A percentile compares a stretch with the other conserved stretches of the same genome.
phyloP scores from a whole-genome alignment of 106 monocot genomes.

The Platanthera zijinensis region DNA sequence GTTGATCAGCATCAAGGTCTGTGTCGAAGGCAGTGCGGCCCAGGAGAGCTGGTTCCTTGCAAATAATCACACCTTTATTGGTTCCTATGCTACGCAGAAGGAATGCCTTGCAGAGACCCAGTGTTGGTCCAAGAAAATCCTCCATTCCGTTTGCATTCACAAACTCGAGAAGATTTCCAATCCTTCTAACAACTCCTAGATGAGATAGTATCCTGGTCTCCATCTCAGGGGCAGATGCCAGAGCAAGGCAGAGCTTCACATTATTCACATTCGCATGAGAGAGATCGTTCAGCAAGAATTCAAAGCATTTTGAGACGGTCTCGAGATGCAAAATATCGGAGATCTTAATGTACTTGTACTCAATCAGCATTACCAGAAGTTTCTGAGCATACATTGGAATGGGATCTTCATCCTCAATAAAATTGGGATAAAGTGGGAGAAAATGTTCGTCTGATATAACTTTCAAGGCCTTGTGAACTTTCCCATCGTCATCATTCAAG shows the following conservation, averaged over 20 bases:
- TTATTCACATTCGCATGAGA: constrained; percentile 83
- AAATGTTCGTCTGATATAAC: constrained; percentile 53
- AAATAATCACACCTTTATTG: constrained; percentile 37
- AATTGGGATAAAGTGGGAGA: constrained; percentile 71
- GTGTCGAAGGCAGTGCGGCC: constrained; percentile 30
- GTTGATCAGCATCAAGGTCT: constrained; percentile 46
- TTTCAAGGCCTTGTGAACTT: constrained; percentile 38
- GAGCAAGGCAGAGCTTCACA: constrained; percentile 86
- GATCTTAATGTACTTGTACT: constrained; percentile 65
- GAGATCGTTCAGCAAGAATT: constrained; percentile 69
- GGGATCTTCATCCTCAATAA: constrained; percentile 94
- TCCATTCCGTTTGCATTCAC: constrained; percentile 83
- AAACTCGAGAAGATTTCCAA: constrained; percentile 93
- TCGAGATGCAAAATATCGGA: constrained; percentile 61
- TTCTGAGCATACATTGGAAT: constrained; percentile 99
- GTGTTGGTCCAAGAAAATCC: constrained; percentile 85
- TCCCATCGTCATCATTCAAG: constrained; percentile 18
- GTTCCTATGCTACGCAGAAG: constrained; percentile 66
- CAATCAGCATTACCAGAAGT: constrained; percentile 82
- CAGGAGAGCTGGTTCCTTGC: constrained; percentile 61
- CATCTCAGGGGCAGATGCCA: constrained; percentile 88
- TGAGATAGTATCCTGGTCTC: constrained; percentile 63
- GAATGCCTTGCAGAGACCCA: constrained; percentile 82
- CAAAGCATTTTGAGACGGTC: constrained; percentile 80
- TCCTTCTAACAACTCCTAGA: constrained; percentile 66